These are phyloP conservation scores for Microbotryum intermedium DNA, from an alignment of 1,284 basidiomycete genomes.

Conservation along the genomic window DNA sequence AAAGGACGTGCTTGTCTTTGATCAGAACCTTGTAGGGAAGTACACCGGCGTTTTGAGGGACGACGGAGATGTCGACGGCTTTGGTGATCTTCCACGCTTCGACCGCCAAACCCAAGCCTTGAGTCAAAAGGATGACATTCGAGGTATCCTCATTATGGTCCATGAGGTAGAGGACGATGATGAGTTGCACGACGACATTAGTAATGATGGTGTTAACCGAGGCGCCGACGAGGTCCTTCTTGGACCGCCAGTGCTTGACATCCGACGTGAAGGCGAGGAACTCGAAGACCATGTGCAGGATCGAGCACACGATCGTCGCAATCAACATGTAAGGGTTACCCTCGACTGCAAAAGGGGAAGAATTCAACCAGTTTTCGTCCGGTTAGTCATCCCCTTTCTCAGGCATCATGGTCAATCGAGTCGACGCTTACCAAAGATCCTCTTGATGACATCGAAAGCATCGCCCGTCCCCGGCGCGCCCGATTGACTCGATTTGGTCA, in stretches of 20 bases:
- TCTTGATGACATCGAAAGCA: constrained; percentile 75
- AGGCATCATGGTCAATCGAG: constrained; percentile 34
- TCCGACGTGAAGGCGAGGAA: constrained; percentile 91
- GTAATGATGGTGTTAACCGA: constrained; percentile 60
- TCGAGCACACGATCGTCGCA: constrained; percentile 61
- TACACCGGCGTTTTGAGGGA: constrained; percentile 50
- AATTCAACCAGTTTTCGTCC: no score
- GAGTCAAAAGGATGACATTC: constrained; percentile 56
- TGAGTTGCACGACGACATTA: constrained; percentile 75
- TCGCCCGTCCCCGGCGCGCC: constrained; percentile 12
- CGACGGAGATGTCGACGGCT: constrained; percentile 71
- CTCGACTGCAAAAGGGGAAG: constrained; percentile 44
- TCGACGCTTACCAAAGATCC: constrained; percentile 53
- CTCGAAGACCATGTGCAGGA: constrained; percentile 84
- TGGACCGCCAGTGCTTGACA: constrained; percentile 88
- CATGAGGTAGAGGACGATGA: constrained; percentile 68
- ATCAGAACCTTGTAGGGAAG: constrained; percentile 74
- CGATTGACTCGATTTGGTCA: constrained; percentile 49
- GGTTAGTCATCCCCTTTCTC: constrained; percentile 31
- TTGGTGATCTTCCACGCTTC: constrained; percentile 87
- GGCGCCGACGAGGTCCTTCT: constrained; percentile 55
- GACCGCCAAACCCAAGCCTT: constrained; percentile 60
- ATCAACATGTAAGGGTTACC: constrained; percentile 85
- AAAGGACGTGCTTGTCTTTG: constrained; percentile 85
- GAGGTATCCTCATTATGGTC: constrained; percentile 90